A percentile compares a stretch with the other conserved stretches of the same genome.
These are phyloP conservation scores for Kuraishia capsulata DNA, from an alignment of 805 yeast species.

Conservation along the genomic window DNA sequence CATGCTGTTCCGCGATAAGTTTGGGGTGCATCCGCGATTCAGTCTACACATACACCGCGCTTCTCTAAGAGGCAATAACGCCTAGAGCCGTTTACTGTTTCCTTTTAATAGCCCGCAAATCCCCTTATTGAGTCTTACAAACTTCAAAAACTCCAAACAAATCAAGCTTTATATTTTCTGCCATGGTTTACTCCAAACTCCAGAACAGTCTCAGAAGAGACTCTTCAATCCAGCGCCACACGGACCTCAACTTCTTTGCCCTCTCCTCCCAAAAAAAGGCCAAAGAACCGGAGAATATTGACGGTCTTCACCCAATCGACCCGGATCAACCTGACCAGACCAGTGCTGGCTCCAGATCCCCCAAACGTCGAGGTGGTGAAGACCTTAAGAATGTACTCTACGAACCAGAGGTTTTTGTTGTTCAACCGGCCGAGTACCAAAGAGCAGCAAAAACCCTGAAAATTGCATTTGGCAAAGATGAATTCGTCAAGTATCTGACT, in stretches of 20 bases:
- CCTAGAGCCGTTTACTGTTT: too few relatives aligned
- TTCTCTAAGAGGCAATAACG: too few relatives aligned
- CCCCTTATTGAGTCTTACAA: too few relatives aligned
- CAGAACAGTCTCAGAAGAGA: not conserved
- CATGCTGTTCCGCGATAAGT: too few relatives aligned
- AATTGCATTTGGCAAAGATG: conserved; percentile 45
- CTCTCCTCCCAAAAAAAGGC: not conserved
- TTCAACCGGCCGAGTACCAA: conserved; percentile 33
- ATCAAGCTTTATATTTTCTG: too few relatives aligned
- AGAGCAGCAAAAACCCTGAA: conserved; percentile 46
- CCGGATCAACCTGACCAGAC: too few relatives aligned
- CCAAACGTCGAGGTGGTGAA: not conserved
- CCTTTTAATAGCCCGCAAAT: too few relatives aligned
- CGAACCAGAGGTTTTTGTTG: conserved; percentile 10
- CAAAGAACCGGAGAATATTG: not conserved
- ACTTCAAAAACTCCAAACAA: too few relatives aligned
- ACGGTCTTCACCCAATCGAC: not conserved
- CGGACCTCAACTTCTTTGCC: not conserved
- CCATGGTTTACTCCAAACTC: not conserved
- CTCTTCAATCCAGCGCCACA: not conserved
- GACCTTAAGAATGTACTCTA: not conserved
- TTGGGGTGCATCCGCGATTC: too few relatives aligned
- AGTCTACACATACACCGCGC: too few relatives aligned
- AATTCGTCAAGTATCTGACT: conserved; percentile 41
- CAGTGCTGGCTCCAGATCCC: not conserved